Evolutionary conservation across 192 early-diverging fungal genomes (phyloP).

Genomic region (Haplosporangium gracile): DNA sequence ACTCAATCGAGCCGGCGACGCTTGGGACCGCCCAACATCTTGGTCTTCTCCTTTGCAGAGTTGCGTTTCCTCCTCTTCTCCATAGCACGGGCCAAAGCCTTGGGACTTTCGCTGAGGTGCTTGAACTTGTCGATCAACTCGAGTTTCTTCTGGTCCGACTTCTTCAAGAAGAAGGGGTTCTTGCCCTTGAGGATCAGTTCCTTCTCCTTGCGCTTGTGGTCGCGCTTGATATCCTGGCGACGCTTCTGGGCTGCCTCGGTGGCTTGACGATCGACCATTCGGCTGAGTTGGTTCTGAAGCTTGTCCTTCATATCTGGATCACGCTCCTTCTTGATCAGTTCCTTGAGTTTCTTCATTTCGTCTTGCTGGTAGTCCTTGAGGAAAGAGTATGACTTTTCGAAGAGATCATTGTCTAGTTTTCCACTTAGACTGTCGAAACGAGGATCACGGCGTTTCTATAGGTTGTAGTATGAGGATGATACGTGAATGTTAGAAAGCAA

Average conservation of each 20-base stretch:
- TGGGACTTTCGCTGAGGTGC: conserved; percentile 69
- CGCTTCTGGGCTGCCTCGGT: conserved; percentile 64
- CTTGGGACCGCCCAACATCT: conserved; percentile 69
- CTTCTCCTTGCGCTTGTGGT: conserved; percentile 85
- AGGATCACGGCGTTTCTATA: conserved; percentile 88
- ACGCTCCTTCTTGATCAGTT: conserved; percentile 75
- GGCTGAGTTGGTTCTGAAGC: conserved; percentile 70
- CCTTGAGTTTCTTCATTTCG: conserved; percentile 80
- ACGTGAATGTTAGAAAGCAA: neutral
- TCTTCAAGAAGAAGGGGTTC: conserved; percentile 94
- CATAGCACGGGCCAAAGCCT: conserved; percentile 85
- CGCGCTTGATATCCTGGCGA: conserved; percentile 74
- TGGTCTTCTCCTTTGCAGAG: conserved; percentile 84
- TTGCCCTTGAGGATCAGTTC: conserved; percentile 90
- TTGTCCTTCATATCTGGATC: conserved; percentile 70
- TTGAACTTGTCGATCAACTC: conserved; percentile 91
- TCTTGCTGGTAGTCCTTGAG: conserved; percentile 81
- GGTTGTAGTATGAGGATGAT: neutral
- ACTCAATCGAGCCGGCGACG: conserved; percentile 32
- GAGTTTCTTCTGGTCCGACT: conserved; percentile 85
- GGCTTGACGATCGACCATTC: conserved; percentile 70
- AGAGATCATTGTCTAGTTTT: conserved; percentile 91
- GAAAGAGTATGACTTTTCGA: conserved; percentile 93
- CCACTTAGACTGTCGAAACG: conserved; percentile 93
- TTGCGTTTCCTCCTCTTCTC: conserved; percentile 97